Evolutionary conservation across 768 basidiomycete genomes (phyloP).

Genomic region (Leccinum rimulosum): DNA sequence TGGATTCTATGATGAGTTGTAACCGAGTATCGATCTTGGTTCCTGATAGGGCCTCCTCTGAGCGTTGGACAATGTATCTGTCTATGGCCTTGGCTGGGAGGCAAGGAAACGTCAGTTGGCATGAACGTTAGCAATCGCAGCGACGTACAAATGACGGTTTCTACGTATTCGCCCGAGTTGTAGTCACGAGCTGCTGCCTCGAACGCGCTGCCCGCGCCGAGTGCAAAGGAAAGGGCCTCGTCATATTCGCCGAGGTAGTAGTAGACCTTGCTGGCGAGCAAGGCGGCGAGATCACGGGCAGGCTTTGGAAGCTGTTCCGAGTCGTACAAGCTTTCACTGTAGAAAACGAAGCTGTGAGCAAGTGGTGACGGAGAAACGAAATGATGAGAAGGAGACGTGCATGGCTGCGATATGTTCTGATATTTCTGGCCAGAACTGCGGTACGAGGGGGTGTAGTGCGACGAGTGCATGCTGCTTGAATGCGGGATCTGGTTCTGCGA

Average conservation of each 20-base stretch:
- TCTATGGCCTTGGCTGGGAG: slow-evolving; percentile 90
- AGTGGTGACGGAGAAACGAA: background rate
- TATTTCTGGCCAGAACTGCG: slow-evolving; percentile 98
- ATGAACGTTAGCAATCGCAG: background rate
- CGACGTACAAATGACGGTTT: slow-evolving; percentile 89
- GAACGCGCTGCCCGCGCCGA: slow-evolving; percentile 86
- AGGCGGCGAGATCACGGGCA: slow-evolving; percentile 79
- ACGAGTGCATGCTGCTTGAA: slow-evolving; percentile 92
- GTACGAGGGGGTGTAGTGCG: slow-evolving; percentile 77
- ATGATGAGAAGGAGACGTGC: slow-evolving; percentile 46
- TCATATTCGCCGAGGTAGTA: slow-evolving; percentile 95
- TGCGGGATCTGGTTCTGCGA: slow-evolving; percentile 82
- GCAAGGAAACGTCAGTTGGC: background rate
- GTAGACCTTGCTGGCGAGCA: slow-evolving; percentile 97
- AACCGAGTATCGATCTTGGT: slow-evolving; percentile 77
- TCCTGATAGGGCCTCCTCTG: slow-evolving; percentile 47
- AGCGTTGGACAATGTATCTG: slow-evolving; percentile 75
- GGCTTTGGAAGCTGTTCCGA: slow-evolving; percentile 68
- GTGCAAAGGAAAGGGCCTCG: slow-evolving; percentile 92
- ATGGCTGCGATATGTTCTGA: slow-evolving; percentile 90
- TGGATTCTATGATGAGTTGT: slow-evolving; percentile 82
- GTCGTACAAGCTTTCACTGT: slow-evolving; percentile 90
- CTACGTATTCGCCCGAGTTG: slow-evolving; percentile 83
- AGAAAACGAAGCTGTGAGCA: slow-evolving; percentile 7
- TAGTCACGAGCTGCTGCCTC: slow-evolving; percentile 62